Evolutionary conservation across 208 protist genomes (phyloP).

Genomic region (Leptomonas pyrrhocoris): DNA sequence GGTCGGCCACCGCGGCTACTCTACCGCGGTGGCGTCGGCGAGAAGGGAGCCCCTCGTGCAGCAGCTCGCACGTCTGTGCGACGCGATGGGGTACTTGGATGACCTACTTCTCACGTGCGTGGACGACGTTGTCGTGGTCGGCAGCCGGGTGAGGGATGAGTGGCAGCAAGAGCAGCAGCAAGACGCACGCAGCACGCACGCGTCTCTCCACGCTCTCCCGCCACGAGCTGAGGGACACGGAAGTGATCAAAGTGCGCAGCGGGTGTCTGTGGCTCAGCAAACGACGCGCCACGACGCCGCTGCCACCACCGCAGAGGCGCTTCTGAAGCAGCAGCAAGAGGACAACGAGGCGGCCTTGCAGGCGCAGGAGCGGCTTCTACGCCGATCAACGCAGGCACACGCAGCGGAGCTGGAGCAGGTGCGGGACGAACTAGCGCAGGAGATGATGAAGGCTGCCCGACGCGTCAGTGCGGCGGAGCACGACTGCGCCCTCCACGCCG

Average conservation of each 20-base stretch:
- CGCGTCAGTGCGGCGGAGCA: slow-evolving; percentile 23
- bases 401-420: neutral
- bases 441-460: slow-evolving; percentile 13
- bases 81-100: slow-evolving; percentile 9
- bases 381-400: neutral
- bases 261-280: neutral
- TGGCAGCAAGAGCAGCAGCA: neutral
- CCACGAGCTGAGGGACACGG: neutral
- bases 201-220: neutral
- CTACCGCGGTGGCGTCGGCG: neutral
- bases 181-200: neutral
- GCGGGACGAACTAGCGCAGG: neutral
- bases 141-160: neutral
- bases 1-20: neutral
- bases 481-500: neutral
- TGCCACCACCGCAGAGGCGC: neutral
- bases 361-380: neutral
- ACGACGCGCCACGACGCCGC: neutral
- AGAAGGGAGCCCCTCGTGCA: neutral
- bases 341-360: neutral
- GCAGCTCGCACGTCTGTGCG: slow-evolving; percentile 7
- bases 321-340: neutral
- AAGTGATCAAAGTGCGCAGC: neutral
- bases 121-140: slow-evolving; percentile 16
- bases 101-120: slow-evolving; percentile 11